Conservation (phyloP, 1,139 yeast species). For the Kodamaea sp. region DNA sequence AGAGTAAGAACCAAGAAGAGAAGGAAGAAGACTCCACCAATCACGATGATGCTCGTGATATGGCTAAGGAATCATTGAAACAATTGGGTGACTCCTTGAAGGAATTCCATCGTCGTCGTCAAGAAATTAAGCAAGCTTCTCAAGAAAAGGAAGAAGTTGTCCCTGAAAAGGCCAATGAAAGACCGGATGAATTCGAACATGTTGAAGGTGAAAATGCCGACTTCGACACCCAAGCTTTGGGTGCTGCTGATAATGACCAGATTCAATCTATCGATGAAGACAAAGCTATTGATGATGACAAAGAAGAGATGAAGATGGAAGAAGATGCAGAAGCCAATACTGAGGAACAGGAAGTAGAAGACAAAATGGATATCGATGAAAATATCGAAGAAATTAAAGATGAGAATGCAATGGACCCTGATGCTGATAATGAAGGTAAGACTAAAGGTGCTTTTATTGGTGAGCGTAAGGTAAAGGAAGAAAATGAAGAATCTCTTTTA, state of each 20-base stretch:
- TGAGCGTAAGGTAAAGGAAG: conserved; percentile 37
- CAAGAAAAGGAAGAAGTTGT: conserved; percentile 44
- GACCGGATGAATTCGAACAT: conserved; percentile 90
- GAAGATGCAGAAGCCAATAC: conserved; percentile 18
- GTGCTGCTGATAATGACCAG: conserved; percentile 82
- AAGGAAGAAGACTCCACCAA: conserved; percentile 22
- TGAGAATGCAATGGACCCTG: conserved; percentile 25
- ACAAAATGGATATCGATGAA: conserved; percentile 18
- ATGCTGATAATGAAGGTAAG: conserved; percentile 50
- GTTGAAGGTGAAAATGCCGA: conserved; percentile 79
- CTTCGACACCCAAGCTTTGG: conserved; percentile 84
- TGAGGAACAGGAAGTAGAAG: conserved; percentile 23
- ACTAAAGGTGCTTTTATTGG: conserved; percentile 52
- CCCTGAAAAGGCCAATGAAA: conserved; percentile 52
- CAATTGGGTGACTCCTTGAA: conserved; percentile 88
- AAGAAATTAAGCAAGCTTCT: conserved; percentile 72
- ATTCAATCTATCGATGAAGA: conserved; percentile 74
- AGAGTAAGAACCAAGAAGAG: conserved; percentile 43
- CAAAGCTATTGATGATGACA: conserved; percentile 79
- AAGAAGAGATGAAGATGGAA: conserved; percentile 20
- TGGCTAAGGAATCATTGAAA: conserved; percentile 76
- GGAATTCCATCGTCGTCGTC: conserved; percentile 87
- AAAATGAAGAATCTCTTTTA: conserved; percentile 21
- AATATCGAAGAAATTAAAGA: conserved; percentile 19
- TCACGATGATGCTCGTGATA: conserved; percentile 64